Evolutionary conservation across 495 filamentous ascomycete genomes (phyloP), one percentile per base, ranked within the genome.

Genomic region (Collariella sp.): DNA sequence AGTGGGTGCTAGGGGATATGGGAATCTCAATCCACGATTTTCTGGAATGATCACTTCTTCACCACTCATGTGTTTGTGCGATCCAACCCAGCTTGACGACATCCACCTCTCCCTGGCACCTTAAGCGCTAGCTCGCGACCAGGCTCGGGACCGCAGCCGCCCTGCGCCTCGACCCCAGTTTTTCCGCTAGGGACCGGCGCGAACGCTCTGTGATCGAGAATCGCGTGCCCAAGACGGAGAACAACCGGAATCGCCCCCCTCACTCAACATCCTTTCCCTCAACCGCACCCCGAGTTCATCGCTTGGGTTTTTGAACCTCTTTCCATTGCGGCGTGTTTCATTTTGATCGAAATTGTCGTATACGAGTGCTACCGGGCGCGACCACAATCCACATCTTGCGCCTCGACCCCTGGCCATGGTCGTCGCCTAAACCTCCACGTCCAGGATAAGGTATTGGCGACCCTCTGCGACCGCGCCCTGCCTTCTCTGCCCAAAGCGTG

Each of bases 141-240:
- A 54, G 50, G 52, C 45, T 55, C 50, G 57, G 57, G 55, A 59
- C 38, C 60, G 57, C 60, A 62, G 60, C 60, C 57, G 50, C 56
- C 49, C 60, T 62, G 60, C 60, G 60, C 60, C 60, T 62, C 60
- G 38, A 50, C 60, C 59, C 57, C 56, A 51, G 43, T 55, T 58
- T 59, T 34, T 23, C 15, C 26, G 15, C 18, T 16, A 11, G 22
- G 34, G 33, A 19, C 34, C 19, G 26, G 26, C 26, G 26, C 26
- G 26, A n/a, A 31, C 26, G 9, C 9, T 9, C 26, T 31, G 26
- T 31, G 26, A 31, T 31, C 26, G 26, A 31, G 9, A 9, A 5
- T 31, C 34, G 34, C 46, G 46, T 18, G 35, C 34, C 34, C 3
- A 36, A 26, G 15, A 9, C 4, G 5, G 26, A 9, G 4, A 4